phyloP scores from a whole-genome alignment of 1,284 basidiomycete genomes.

The Ustilago bromivora region DNA sequence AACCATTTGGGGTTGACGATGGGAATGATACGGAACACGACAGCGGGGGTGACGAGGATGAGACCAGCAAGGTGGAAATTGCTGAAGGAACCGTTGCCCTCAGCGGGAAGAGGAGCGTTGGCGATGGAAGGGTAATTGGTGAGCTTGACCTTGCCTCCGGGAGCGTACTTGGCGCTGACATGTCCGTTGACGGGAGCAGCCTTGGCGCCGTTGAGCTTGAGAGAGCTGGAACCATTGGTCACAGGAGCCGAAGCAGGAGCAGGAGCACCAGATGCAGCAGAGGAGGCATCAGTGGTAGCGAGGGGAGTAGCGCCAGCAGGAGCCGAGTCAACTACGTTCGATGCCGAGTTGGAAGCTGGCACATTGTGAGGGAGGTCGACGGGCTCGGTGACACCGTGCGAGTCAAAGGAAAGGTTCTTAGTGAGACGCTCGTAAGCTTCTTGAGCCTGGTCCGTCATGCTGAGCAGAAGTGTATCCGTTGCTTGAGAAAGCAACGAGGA shows the following conservation, averaged over 20 bases:
- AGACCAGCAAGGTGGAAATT: conserved; percentile 79
- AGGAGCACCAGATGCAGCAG: conserved; percentile 6
- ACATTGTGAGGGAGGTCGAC: conserved; percentile 42
- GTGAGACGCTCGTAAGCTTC: conserved; percentile 72
- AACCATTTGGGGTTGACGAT: conserved; percentile 68
- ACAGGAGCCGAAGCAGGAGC: conserved; percentile 4
- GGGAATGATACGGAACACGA: conserved; percentile 66
- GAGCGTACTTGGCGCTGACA: conserved; percentile 50
- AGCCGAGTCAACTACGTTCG: conserved; percentile 19
- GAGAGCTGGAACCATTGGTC: conserved; percentile 20
- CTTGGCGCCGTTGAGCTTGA: conserved; percentile 35
- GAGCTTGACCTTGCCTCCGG: conserved; percentile 67
- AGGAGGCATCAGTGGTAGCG: conserved; percentile 8
- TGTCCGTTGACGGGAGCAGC: conserved; percentile 15
- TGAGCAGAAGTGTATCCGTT: conserved; percentile 33
- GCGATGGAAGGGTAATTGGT: conserved; percentile 66
- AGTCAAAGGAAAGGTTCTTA: conserved; percentile 49
- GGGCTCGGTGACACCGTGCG: conserved; percentile 40
- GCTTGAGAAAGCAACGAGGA: conserved; percentile 17
- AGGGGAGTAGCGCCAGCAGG: conserved; percentile 23
- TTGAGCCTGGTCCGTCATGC: conserved; percentile 74
- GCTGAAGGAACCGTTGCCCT: conserved; percentile 70
- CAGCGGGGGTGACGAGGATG: conserved; percentile 65
- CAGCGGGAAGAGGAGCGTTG: conserved; percentile 67
- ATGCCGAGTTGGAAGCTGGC: conserved; percentile 17